Evolutionary conservation across 2,329 filamentous ascomycete species (phyloP).

Genomic region (Colletotrichum nymphaeae): DNA sequence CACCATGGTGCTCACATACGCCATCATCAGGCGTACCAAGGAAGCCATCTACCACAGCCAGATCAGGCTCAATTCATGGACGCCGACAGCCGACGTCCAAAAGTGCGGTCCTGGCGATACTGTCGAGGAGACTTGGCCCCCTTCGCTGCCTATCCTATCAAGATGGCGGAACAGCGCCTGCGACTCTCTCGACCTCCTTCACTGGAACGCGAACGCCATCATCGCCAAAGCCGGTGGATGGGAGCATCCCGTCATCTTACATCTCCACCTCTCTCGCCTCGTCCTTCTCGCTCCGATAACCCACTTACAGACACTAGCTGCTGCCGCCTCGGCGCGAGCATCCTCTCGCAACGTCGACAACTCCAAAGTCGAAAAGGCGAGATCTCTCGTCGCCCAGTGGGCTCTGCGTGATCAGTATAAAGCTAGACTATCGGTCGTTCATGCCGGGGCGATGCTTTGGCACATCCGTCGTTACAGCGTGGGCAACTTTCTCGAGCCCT

Average conservation of each 20-base stretch:
- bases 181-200: constrained; percentile 64
- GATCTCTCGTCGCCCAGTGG: constrained; percentile 31
- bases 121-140: constrained; percentile 33
- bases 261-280: constrained; percentile 65
- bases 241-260: constrained; percentile 65
- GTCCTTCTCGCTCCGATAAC: constrained; percentile 61
- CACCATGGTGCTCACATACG: constrained; percentile 47
- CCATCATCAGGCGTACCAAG: constrained; percentile 46
- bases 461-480: constrained; percentile 57
- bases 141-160: constrained; percentile 20
- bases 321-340: constrained; percentile 30
- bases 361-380: background rate
- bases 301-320: constrained; percentile 53
- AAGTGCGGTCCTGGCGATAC: background rate
- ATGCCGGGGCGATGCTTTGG: constrained; percentile 58
- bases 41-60: constrained; percentile 43
- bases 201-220: constrained; percentile 67
- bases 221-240: constrained; percentile 60
- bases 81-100: constrained; percentile 24
- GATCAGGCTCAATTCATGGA: constrained; percentile 44
- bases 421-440: constrained; percentile 55
- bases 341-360: background rate
- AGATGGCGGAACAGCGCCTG: constrained; percentile 57
- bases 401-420: constrained; percentile 51
- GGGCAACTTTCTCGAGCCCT: constrained; percentile 52